A percentile compares a stretch with the other conserved stretches of the same genome.
These are phyloP conservation scores for Sambucus nigra DNA, from an alignment of 129 eudicot genomes.

Conservation along the genomic window DNA sequence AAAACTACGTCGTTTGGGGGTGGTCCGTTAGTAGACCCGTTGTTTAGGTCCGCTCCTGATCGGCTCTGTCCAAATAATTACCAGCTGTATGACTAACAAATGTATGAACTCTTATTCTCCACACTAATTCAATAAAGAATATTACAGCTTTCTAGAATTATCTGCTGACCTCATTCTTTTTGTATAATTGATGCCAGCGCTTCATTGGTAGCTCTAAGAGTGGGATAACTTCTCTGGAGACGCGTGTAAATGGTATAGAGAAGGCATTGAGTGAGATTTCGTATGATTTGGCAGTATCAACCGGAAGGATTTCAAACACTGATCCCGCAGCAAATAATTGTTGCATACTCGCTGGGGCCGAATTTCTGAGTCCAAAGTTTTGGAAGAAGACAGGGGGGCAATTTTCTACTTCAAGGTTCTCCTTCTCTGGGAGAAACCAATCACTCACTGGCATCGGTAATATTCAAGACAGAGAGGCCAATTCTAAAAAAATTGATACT, in stretches of 20 bases:
- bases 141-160: background rate
- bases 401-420: slow-evolving; percentile 24
- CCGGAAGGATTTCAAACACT: slow-evolving; percentile 42
- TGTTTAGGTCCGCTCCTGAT: no score
- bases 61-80: no score
- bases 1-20: no score
- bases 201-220: slow-evolving; percentile 82
- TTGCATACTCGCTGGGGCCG: slow-evolving; percentile 64
- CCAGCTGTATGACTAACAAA: no score
- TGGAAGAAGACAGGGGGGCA: slow-evolving; percentile 78
- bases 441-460: no score
- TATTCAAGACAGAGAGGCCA: slow-evolving; percentile 15
- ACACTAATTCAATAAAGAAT: background rate
- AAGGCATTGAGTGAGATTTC: slow-evolving; percentile 73
- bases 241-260: slow-evolving; percentile 92
- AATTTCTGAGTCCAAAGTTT: slow-evolving; percentile 80
- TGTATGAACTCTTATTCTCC: background rate
- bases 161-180: background rate
- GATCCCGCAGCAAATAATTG: slow-evolving; percentile 46
- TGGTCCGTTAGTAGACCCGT: no score
- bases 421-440: slow-evolving; percentile 27
- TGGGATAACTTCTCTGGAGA: slow-evolving; percentile 80
- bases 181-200: slow-evolving; percentile 32
- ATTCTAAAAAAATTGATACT: slow-evolving; percentile 20
- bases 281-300: slow-evolving; percentile 55